Conservation (phyloP, 371 early-diverging fungal species). For the Actinomortierella wolfii region DNA sequence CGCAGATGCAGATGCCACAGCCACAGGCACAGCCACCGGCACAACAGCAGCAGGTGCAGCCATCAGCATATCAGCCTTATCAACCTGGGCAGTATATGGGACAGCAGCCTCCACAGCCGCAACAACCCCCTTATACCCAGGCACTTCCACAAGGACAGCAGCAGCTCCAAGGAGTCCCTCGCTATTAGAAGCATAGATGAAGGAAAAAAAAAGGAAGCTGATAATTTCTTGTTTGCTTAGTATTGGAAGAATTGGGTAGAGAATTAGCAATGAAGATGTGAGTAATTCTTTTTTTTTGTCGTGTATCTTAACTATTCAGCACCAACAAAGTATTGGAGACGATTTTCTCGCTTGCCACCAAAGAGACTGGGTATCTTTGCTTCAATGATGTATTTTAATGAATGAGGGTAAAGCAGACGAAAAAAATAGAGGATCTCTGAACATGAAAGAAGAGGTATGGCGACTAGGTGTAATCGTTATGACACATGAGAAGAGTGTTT, state of each 20-base stretch:
- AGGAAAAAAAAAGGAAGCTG: neutral
- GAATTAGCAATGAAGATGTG: neutral
- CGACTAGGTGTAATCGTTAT: neutral
- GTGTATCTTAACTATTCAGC: neutral
- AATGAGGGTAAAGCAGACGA: no score
- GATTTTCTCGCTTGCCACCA: no score
- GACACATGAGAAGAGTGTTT: neutral
- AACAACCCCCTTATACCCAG: neutral
- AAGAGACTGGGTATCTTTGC: neutral
- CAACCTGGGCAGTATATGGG: constrained; percentile 18
- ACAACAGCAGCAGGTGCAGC: constrained; percentile 42
- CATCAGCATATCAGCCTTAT: constrained; percentile 28
- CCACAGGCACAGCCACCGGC: constrained; percentile 16
- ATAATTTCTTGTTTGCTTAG: neutral
- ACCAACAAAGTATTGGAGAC: no score
- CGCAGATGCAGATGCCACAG: constrained; percentile 16
- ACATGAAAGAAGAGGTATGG: neutral
- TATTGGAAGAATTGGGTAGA: neutral
- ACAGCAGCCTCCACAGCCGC: constrained; percentile 8
- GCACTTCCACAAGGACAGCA: constrained; percentile 8
- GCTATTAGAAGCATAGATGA: neutral
- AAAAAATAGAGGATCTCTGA: no score
- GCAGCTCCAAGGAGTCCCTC: neutral
- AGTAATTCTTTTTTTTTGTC: neutral
- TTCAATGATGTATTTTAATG: neutral